Base-by-base conservation (phyloP, 1,139 yeast species). In the Hyphopichia burtonii region DNA sequence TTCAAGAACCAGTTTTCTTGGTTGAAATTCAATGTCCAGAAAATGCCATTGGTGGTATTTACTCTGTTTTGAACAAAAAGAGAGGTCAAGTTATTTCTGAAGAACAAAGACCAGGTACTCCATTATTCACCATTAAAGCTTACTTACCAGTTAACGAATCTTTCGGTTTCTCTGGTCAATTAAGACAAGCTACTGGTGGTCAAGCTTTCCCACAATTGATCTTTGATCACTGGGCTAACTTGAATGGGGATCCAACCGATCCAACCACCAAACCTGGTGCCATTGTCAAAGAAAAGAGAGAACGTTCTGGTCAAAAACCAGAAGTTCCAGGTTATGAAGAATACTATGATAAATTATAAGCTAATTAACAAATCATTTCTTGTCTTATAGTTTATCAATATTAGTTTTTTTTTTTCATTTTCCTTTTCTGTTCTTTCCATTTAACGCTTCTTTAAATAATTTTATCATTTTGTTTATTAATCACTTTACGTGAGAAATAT, bases 161-260 rank as follows among this genome's bases (percentile, higher is more conserved):
- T 50, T 93, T 93, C 85, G 99, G 99, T 86, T 93, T 93, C 96
- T 86, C 96, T 65, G 93, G 95, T 80, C 96, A 90, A 69, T 87
- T 93, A 72, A 90, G 99, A 85, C 97, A 91, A 81, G 96, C 98
- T 68, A 93, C 99, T 67, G 97, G 97, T 87, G 99, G 99, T 78
- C 99, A 93, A 84, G 99, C 99, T 74, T 93, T 93, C 98, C 99
- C 99, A 80, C 98, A 91, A 82, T 83, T 93, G 95, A 93, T 93
- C 76, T 93, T 93, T 78, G 98, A 91, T 75, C 99, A 93, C 76
- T 93, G 98, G 98, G 81, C 89, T 58, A 74, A 86, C 65, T 79
- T 93, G 81, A 66, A 71, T 60, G 96, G 97, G 76, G 94, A 89
- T 75, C 96, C 95, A 70, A 77, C 87, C 61, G 98, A 93, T 78